Conservation (phyloP, 768 basidiomycete genomes). For the Galerina sulciceps region DNA sequence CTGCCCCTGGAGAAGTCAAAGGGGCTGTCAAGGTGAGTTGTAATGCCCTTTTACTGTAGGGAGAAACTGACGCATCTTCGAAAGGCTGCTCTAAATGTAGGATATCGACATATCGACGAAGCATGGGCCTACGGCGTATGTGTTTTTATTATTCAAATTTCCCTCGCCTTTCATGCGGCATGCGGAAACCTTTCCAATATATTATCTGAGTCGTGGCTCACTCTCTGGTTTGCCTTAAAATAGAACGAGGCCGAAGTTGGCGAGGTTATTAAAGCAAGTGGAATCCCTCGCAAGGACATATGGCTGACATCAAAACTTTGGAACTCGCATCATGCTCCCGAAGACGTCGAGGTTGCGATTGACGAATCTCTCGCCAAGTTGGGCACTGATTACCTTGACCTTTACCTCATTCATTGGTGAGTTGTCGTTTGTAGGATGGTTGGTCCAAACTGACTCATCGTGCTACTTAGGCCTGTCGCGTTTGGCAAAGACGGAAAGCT, state of each 20-base stretch:
- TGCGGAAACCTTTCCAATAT: background rate
- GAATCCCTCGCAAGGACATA: slow-evolving; percentile 62
- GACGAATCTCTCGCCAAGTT: slow-evolving; percentile 68
- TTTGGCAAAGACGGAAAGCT: slow-evolving; percentile 55
- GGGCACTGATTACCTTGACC: slow-evolving; percentile 72
- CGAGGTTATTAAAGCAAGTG: slow-evolving; percentile 58
- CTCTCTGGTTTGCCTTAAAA: background rate
- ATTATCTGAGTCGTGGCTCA: no score
- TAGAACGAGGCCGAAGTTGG: slow-evolving; percentile 76
- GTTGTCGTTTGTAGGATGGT: slow-evolving; percentile 9
- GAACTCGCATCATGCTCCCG: slow-evolving; percentile 77
- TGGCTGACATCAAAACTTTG: slow-evolving; percentile 80
- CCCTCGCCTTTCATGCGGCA: background rate
- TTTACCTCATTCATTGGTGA: slow-evolving; percentile 84
- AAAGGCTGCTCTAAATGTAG: slow-evolving; percentile 60
- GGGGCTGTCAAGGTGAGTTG: slow-evolving; percentile 59
- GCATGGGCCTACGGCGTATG: slow-evolving; percentile 71
- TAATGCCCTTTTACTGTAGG: background rate
- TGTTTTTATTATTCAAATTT: background rate
- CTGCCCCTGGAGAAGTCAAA: slow-evolving; percentile 61
- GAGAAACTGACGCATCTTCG: background rate
- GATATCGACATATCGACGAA: slow-evolving; percentile 76
- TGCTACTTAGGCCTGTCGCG: slow-evolving; percentile 60
- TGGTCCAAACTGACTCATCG: background rate
- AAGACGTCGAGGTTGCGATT: slow-evolving; percentile 68